Conservation (phyloP, 1,139 yeast genomes). For the Yamadazyma aaseri region DNA sequence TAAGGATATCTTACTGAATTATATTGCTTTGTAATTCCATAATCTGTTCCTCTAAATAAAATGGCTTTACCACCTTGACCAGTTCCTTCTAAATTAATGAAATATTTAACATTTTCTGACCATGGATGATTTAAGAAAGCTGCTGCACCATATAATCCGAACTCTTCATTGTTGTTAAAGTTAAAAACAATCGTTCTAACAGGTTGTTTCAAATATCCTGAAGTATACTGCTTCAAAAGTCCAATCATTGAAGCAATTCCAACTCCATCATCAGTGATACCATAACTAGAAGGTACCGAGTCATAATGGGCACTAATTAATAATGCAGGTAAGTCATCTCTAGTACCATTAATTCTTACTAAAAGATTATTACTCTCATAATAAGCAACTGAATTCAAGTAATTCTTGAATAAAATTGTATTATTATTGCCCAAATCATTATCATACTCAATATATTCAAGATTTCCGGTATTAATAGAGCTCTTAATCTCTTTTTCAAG, state of each 20-base stretch:
- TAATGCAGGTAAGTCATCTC: slow-evolving; percentile 59
- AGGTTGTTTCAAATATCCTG: slow-evolving; percentile 46
- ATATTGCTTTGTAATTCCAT: slow-evolving; percentile 52
- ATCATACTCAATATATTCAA: slow-evolving; percentile 46
- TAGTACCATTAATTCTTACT: slow-evolving; percentile 67
- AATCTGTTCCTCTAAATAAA: slow-evolving; percentile 80
- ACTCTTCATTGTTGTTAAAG: slow-evolving; percentile 89
- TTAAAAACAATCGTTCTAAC: slow-evolving; percentile 73
- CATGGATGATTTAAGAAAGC: slow-evolving; percentile 76
- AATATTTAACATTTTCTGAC: slow-evolving; percentile 60
- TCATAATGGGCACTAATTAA: slow-evolving; percentile 85
- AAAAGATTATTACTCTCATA: slow-evolving; percentile 78
- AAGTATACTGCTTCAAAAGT: slow-evolving; percentile 51
- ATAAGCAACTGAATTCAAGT: slow-evolving; percentile 45
- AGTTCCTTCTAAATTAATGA: slow-evolving; percentile 90
- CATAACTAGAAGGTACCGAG: slow-evolving; percentile 83
- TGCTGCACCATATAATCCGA: slow-evolving; percentile 82
- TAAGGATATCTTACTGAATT: slow-evolving; percentile 63
- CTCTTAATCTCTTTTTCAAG: slow-evolving; percentile 44
- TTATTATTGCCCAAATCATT: slow-evolving; percentile 46
- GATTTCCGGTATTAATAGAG: slow-evolving; percentile 23
- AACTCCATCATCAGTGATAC: slow-evolving; percentile 92
- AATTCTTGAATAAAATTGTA: slow-evolving; percentile 42
- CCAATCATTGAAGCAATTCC: slow-evolving; percentile 87
- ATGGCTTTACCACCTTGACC: slow-evolving; percentile 92